A percentile compares a stretch with the other conserved stretches of the same genome.
Evolutionary conservation across 306 rosid species (phyloP).

Genomic region (Sophora flavescens): DNA sequence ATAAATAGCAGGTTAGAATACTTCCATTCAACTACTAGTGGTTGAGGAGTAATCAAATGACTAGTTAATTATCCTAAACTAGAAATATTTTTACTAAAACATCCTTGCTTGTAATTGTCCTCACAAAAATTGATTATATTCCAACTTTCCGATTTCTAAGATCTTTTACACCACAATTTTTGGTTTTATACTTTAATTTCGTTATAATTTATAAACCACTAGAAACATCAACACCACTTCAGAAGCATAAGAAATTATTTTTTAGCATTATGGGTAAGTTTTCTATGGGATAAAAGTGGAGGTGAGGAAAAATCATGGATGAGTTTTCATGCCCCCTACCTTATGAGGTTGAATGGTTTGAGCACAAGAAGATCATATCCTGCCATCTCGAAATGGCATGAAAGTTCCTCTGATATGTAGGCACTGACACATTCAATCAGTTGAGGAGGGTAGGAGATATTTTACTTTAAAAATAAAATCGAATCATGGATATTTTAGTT

Average conservation of each 20-base stretch:
- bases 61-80: constrained; percentile 10
- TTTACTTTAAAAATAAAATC: not conserved
- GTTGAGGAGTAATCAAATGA: too few relatives aligned
- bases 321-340: not conserved
- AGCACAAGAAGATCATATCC: not conserved
- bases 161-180: not conserved
- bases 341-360: not conserved
- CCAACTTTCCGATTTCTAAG: not conserved
- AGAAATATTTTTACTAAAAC: constrained; percentile 6
- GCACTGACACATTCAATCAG: not conserved
- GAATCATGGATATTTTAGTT: not conserved
- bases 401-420: not conserved
- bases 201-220: constrained; percentile 9
- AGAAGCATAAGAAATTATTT: constrained; percentile 1
- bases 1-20: too few relatives aligned
- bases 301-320: not conserved
- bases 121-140: not conserved
- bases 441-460: not conserved
- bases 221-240: not conserved
- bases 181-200: not conserved
- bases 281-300: not conserved
- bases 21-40: too few relatives aligned
- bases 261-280: not conserved
- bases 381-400: constrained; percentile 8
- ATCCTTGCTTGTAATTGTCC: not conserved